Evolutionary conservation across 75 land plant genomes (phyloP).

Genomic region (Cryptomeria japonica): DNA sequence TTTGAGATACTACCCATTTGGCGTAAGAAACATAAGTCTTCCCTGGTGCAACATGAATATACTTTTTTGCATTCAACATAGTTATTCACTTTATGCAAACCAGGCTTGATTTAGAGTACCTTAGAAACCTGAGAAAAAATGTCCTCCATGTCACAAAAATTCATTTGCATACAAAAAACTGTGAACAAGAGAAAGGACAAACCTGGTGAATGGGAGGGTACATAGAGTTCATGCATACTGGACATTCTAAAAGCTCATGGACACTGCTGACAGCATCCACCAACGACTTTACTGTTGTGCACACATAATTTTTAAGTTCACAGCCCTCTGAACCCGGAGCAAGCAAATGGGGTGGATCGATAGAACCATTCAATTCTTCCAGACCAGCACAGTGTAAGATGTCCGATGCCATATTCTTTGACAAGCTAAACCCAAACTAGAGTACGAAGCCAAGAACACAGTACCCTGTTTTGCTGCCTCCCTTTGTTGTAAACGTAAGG

Average conservation of each 20-base stretch:
- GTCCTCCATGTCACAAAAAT: neutral
- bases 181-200: neutral
- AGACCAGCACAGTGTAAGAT: neutral
- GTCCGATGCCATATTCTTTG: neutral
- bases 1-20: too few relatives aligned
- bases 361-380: neutral
- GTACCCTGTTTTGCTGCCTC: neutral
- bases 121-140: neutral
- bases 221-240: constrained; percentile 76
- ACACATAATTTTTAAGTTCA: neutral
- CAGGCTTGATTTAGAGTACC: neutral
- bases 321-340: neutral
- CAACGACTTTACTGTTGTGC: constrained; percentile 34
- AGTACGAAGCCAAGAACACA: neutral
- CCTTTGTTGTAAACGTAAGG: neutral
- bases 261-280: constrained; percentile 46
- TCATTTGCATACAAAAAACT: neutral
- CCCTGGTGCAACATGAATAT: neutral
- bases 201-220: constrained; percentile 86
- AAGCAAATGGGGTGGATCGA: neutral
- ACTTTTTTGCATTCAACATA: neutral
- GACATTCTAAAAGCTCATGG: constrained; percentile 70
- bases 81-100: neutral
- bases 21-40: too few relatives aligned
- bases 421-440: neutral